These are phyloP conservation scores for Lactarius indigo DNA, from an alignment of 768 basidiomycete species.

Conservation along the genomic window DNA sequence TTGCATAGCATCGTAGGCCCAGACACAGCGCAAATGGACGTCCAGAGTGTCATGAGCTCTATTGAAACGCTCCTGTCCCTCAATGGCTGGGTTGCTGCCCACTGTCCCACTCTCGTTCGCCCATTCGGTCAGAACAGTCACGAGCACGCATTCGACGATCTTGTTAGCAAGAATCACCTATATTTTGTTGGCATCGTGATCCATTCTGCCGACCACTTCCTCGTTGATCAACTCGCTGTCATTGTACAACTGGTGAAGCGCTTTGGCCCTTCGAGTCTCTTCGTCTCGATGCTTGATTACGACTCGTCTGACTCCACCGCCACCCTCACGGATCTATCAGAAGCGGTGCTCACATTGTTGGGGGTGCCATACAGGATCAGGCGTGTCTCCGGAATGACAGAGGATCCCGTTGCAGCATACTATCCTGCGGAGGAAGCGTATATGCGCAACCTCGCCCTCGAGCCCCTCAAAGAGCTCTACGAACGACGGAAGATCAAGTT, in stretches of 20 bases:
- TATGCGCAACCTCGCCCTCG: slow-evolving; percentile 87
- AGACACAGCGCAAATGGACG: slow-evolving; percentile 86
- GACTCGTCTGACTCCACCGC: slow-evolving; percentile 94
- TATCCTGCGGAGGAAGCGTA: slow-evolving; percentile 96
- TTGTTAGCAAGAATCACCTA: slow-evolving; percentile 74
- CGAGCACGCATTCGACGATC: slow-evolving; percentile 85
- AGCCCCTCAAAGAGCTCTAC: slow-evolving; percentile 82
- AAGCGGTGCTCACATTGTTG: slow-evolving; percentile 89
- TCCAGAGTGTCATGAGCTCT: slow-evolving; percentile 82
- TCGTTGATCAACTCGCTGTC: slow-evolving; percentile 96
- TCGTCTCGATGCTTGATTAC: slow-evolving; percentile 98
- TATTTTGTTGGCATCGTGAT: slow-evolving; percentile 96
- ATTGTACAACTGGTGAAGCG: slow-evolving; percentile 94
- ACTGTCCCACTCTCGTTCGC: slow-evolving; percentile 89
- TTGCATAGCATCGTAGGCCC: slow-evolving; percentile 62
- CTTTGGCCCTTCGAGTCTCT: slow-evolving; percentile 83
- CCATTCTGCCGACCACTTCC: slow-evolving; percentile 98
- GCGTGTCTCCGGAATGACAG: slow-evolving; percentile 90
- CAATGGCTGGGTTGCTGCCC: slow-evolving; percentile 97
- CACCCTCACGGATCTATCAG: slow-evolving; percentile 90
- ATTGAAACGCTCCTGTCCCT: slow-evolving; percentile 93
- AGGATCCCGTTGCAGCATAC: slow-evolving; percentile 81
- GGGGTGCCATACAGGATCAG: slow-evolving; percentile 92
- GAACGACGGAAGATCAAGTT: slow-evolving; percentile 78
- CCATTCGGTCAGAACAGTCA: slow-evolving; percentile 91